Base-by-base conservation (phyloP, 1,139 yeast species). In the Hemisphaericaspora lyxosophila region DNA sequence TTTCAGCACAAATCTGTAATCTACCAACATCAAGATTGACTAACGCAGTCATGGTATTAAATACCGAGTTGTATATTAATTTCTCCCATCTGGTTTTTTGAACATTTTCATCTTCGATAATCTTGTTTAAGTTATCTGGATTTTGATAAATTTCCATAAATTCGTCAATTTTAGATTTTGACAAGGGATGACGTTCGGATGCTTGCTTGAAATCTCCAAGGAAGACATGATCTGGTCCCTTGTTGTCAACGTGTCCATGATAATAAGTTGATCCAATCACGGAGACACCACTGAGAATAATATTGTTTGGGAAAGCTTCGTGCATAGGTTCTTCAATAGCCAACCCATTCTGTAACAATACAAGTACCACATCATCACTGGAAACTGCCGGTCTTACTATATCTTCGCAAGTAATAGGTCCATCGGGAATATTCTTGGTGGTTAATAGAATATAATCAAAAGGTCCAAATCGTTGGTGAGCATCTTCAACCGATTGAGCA, bases 391-490 rank as follows among this genome's bases (percentile, higher is more conserved):
- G 79, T 19, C 58, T 67, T 40, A 83, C 71, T 33, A 84, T 62
- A 17, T 81, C 78, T 48, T 80, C 87, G 37, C 83, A 70, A 38
- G 71, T 67, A 3, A 78, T 60, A 5, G 56, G 47, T 0, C 70
- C 69, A 53, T 85, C 95, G 4, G 95, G 95, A 20, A 84, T 70
- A 49, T 82, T 84, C 54, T 86, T 86, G 32, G 88, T 82, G 33
- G 88, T 71, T 26, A 85, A 73, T 4, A 85, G 67, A 17, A 85
- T 68, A 51, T 69, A 86, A 51, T 85, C 95, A 51, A 75, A 85
- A 1, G 76, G 78, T 0, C 82, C 78, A 39, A 51, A 52, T 24
- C 51, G 45, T 25, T 44, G 45, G 12, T 45, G 51, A 0, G 83
- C 85, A 26, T 74, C 79, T 2, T 60, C 63, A 1, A 79, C 70